Base-by-base conservation (phyloP, 129 eudicot species). In the Lactuca sativa region DNA sequence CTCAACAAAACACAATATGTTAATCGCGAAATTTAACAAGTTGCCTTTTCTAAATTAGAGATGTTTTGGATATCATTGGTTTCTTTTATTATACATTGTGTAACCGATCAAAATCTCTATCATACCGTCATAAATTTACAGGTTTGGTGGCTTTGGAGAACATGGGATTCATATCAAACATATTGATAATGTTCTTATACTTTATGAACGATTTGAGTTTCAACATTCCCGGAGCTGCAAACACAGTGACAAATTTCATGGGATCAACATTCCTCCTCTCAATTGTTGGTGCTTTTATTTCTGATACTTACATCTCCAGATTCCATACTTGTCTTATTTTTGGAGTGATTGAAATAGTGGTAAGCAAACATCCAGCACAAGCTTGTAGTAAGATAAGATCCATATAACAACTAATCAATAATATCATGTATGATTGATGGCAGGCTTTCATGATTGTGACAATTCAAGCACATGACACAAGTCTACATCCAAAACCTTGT, bases 221-320 rank as follows among this genome's bases (percentile, higher is more conserved):
- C 16, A 75, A 84, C 60, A 75, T 86, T 16, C 70, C 92, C 2
- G 86, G 73, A 3, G 68, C 96, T 31, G 96, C 92, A 51, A 83
- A 86, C 75, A 83, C 96, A 6, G 82, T 90, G 32, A 89, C 96
- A 4, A 89, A 89, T 65, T 75, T 86, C 72, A 77, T 86, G 86
- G 96, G 96, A 13, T 53, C 88, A 4, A 75, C 96, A 31, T 89
- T 74, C 83, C 59, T 89, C 68, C 96, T 86, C 53, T 62, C 96
- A 53, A 51, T 89, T 6, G 25, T 89, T 9, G 92, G 96, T 13
- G 96, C 88, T 61, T 84, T 86, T 82, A 75, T 89, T 61, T 86
- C 92, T 0, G 96, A 89, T 80, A 89, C 92, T 9, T 86, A 49
- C 79, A 68, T 89, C 41, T 77, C 81, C 59, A 77, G 90, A 62